Conservation (phyloP, 1,284 basidiomycete species). For the Sporisorium exsertum region DNA sequence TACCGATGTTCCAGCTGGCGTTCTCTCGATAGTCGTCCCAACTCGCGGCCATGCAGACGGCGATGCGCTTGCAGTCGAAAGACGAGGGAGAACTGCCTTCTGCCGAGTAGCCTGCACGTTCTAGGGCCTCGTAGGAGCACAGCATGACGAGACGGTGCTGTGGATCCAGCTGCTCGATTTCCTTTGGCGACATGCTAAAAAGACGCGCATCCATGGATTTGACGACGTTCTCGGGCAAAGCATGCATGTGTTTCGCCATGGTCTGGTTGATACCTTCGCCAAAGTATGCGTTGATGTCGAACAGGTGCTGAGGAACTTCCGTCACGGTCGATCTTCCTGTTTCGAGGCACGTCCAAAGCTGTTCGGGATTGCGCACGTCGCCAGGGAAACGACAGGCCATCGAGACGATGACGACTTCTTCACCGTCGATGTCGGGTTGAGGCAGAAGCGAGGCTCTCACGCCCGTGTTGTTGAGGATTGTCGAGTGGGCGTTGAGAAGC, state of each 20-base stretch:
- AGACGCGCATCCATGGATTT: conserved; percentile 50
- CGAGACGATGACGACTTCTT: conserved; percentile 47
- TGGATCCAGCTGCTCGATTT: conserved; percentile 57
- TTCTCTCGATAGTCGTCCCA: conserved; percentile 60
- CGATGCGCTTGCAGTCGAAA: conserved; percentile 48
- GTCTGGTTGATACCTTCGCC: conserved; percentile 45
- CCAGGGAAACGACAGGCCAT: conserved; percentile 55
- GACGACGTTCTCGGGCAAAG: conserved; percentile 33
- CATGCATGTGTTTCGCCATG: conserved; percentile 46
- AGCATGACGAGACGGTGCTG: conserved; percentile 51
- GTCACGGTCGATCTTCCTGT: conserved; percentile 37
- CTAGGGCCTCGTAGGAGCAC: conserved; percentile 50
- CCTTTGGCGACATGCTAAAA: conserved; percentile 54
- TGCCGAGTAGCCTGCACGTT: conserved; percentile 45
- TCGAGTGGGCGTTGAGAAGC: conserved; percentile 5
- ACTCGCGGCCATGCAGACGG: conserved; percentile 41
- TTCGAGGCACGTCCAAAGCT: conserved; percentile 47
- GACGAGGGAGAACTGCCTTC: conserved; percentile 42
- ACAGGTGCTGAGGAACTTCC: conserved; percentile 47
- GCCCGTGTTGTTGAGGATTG: background rate
- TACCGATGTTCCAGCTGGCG: conserved; percentile 45
- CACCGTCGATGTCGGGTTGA: conserved; percentile 27
- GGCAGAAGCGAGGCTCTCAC: background rate
- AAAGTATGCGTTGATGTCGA: conserved; percentile 49
- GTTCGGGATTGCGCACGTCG: conserved; percentile 44